Conservation (phyloP, 495 filamentous ascomycete species). For the Clohesyomyces aquaticus region DNA sequence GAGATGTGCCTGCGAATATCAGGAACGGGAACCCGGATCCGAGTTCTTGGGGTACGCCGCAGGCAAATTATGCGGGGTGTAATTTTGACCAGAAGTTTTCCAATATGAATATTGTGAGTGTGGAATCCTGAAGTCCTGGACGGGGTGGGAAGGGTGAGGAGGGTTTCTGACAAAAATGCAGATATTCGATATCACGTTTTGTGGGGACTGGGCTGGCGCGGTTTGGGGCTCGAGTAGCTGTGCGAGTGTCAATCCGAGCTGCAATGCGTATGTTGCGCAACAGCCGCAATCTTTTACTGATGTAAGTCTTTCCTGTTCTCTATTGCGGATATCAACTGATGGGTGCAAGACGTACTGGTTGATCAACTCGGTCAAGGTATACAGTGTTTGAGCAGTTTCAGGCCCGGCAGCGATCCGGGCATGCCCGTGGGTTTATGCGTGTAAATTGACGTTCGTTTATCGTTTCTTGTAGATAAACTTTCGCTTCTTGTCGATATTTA, state of each 20-base stretch:
- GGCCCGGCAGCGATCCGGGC: too few relatives aligned
- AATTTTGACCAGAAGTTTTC: conserved; percentile 40
- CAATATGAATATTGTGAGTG: conserved; percentile 41
- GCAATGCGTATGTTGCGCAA: conserved; percentile 44
- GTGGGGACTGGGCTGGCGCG: conserved; percentile 45
- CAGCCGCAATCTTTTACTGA: conserved; percentile 44
- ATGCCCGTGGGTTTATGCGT: conserved; percentile 1
- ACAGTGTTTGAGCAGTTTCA: conserved; percentile 34
- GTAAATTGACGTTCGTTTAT: neutral
- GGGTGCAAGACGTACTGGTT: conserved; percentile 43
- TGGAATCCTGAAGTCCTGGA: too few relatives aligned
- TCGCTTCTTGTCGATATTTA: conserved; percentile 7
- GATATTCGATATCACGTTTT: conserved; percentile 45
- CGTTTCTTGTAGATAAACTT: conserved; percentile 9
- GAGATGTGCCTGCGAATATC: conserved; percentile 37
- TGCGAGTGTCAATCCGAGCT: conserved; percentile 33
- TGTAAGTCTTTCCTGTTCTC: conserved; percentile 9
- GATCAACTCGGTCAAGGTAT: conserved; percentile 47
- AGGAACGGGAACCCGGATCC: conserved; percentile 39
- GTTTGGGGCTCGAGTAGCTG: conserved; percentile 37
- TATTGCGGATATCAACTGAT: neutral
- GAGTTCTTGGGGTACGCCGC: conserved; percentile 36
- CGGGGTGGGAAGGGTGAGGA: too few relatives aligned
- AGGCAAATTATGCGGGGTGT: conserved; percentile 43
- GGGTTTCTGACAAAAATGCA: conserved; percentile 53